Conservation (phyloP, 1,284 basidiomycete species). For the Salmacisia buchloeana region DNA sequence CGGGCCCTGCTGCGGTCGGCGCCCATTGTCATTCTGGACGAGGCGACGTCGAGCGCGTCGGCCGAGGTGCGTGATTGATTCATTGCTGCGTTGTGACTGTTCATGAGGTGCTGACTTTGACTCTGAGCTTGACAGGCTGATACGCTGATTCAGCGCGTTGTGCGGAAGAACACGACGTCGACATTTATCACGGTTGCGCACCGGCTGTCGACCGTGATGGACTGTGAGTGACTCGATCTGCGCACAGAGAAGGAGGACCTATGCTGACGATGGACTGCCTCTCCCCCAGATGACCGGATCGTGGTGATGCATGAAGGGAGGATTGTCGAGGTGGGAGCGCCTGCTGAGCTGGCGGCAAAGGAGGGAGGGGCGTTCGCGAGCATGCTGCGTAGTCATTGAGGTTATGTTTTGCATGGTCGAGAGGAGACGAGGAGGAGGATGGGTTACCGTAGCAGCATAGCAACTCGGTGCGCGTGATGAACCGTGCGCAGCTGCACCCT, state of each 20-base stretch:
- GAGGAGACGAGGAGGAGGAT: too few species aligned
- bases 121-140: slow-evolving; percentile 11
- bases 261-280: background rate
- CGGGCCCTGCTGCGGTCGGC: slow-evolving; percentile 66
- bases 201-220: slow-evolving; percentile 25
- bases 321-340: slow-evolving; percentile 69
- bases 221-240: slow-evolving; percentile 9
- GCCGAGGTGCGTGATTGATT: background rate
- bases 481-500: too few species aligned
- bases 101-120: slow-evolving; percentile 44
- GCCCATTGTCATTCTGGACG: slow-evolving; percentile 74
- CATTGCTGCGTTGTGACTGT: background rate
- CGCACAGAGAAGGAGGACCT: background rate
- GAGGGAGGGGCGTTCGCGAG: slow-evolving; percentile 10
- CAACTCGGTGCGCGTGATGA: too few species aligned
- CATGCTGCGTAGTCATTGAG: too few species aligned
- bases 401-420: too few species aligned
- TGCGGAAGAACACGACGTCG: slow-evolving; percentile 31
- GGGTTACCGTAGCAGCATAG: too few species aligned
- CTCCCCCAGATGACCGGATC: slow-evolving; percentile 60
- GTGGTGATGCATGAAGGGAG: slow-evolving; percentile 56
- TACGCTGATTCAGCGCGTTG: slow-evolving; percentile 25
- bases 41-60: slow-evolving; percentile 66
- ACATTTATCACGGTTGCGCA: slow-evolving; percentile 51
- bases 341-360: slow-evolving; percentile 42